Base-by-base conservation (phyloP, 495 filamentous ascomycete genomes). In the Penicillium soppii region DNA sequence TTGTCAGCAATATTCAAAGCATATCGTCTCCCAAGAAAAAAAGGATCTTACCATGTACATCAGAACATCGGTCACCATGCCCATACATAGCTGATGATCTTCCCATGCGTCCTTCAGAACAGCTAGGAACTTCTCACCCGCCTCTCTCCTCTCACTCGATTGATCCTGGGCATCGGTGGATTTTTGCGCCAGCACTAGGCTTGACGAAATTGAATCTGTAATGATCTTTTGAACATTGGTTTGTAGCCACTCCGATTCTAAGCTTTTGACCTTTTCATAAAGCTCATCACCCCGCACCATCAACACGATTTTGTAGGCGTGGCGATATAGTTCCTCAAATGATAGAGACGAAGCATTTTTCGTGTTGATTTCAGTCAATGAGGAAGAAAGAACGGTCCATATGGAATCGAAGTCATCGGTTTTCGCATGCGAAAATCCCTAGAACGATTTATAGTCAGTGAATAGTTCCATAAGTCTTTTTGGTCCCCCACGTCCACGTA, bases 51-150 rank as follows among this genome's bases (percentile, higher is more conserved):
- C 86, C 81, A 99, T 92, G 57, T 99, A 99, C 92, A 99, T 97
- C 29, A 97, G 70, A 26, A 99, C 90, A 65, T 99, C 95, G 9
- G 92, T 94, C 36, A 90, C 85, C 95, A 99, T 97, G 56, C 90
- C 89, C 92, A 97, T 96, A 47, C 87, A 90, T 13, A 89, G 75
- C 61, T 90, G 89, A 62, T 99, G 92, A 47, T 94, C 87, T 53
- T 89, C 83, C 89, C 90, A 99, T 4, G 84, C 82, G 33, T 77
- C 72, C 62, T 87, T 89, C 15, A 97, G 61, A 1, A 81, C 87
- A 33, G 78, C 80, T 55, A 99, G 65, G 56, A 97, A 94, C 61
- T 78, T 87, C 68, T 95, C 91, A 35, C 92, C 94, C 27, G 85
- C 88, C 19, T 82, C 74, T 50, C 89, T 77, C 23, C 88, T 80